A percentile compares a stretch with the other conserved stretches of the same genome.
These are phyloP conservation scores for Aspergillus sp. DNA, from an alignment of 2,329 filamentous ascomycete genomes.

Conservation along the genomic window DNA sequence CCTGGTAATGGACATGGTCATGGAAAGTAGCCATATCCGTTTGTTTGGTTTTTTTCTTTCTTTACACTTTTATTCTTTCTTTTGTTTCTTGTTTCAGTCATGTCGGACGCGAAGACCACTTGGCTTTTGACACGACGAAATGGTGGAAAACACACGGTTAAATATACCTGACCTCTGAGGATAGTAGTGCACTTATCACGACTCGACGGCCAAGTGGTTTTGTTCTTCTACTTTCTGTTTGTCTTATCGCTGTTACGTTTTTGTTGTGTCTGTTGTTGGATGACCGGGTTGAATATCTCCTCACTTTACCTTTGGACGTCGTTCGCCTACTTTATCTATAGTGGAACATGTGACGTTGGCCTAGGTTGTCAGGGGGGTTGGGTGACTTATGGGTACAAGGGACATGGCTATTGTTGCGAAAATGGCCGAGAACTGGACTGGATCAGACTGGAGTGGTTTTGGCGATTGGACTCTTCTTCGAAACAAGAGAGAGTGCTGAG, in stretches of 20 bases:
- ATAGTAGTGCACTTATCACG: too few species aligned
- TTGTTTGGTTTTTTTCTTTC: not conserved
- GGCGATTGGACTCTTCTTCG: too few species aligned
- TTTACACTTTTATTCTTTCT: not conserved
- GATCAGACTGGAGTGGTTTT: too few species aligned
- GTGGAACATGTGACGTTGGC: not conserved
- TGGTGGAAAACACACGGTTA: not conserved
- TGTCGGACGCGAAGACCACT: not conserved
- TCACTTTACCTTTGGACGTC: too few species aligned
- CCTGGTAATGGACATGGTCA: constrained; percentile 1
- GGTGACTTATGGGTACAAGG: not conserved
- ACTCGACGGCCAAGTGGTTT: not conserved
- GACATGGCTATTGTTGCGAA: too few species aligned
- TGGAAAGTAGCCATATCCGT: constrained; percentile 1
- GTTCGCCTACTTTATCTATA: too few species aligned
- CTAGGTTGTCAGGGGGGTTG: not conserved
- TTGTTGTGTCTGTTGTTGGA: not conserved
- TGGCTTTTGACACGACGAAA: not conserved
- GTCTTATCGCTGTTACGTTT: not conserved
- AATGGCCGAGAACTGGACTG: too few species aligned
- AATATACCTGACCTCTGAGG: not conserved
- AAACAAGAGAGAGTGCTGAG: too few species aligned
- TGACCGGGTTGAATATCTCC: not conserved
- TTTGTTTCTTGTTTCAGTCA: not conserved
- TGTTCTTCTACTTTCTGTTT: constrained; percentile 1